Percentiles rank a stretch among this genome's conserved stretches.
Evolutionary conservation across 768 basidiomycete genomes (phyloP).

Genomic region (Panus rudis): DNA sequence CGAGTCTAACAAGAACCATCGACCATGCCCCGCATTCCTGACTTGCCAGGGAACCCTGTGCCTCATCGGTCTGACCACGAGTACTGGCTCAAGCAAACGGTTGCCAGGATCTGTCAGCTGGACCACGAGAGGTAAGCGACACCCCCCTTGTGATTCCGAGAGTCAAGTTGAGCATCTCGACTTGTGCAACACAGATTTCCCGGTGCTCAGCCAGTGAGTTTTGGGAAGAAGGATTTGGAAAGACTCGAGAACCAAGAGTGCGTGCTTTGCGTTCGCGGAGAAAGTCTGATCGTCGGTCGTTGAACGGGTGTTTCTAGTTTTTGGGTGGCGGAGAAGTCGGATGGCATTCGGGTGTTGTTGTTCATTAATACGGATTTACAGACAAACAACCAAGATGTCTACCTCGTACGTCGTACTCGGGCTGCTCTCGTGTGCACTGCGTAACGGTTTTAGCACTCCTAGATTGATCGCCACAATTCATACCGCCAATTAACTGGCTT

Average conservation of each 20-base stretch:
- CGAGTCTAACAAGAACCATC: too few relatives aligned
- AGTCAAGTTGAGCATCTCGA: background rate
- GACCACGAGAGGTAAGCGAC: conserved; percentile 60
- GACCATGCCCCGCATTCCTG: conserved; percentile 51
- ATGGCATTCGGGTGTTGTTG: conserved; percentile 87
- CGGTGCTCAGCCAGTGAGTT: conserved; percentile 94
- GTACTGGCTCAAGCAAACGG: conserved; percentile 53
- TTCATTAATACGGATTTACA: conserved; percentile 58
- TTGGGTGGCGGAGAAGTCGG: conserved; percentile 99
- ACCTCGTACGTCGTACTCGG: conserved; percentile 48
- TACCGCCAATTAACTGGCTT: conserved; percentile 73
- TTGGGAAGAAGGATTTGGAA: conserved; percentile 58
- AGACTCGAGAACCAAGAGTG: conserved; percentile 84
- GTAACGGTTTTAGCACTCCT: background rate
- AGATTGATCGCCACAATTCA: conserved; percentile 94
- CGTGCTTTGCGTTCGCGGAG: conserved; percentile 17
- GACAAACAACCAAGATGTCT: conserved; percentile 52
- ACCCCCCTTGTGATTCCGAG: too few relatives aligned
- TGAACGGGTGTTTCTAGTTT: conserved; percentile 60
- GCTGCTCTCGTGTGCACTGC: background rate
- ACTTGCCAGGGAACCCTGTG: conserved; percentile 61
- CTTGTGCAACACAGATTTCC: conserved; percentile 61
- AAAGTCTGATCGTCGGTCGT: conserved; percentile 1
- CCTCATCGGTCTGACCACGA: conserved; percentile 53
- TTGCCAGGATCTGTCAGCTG: conserved; percentile 59